Evolutionary conservation across 805 yeast species (phyloP), one percentile per base, ranked within the genome.

Genomic region (Saccharomycopsis synnaedendra): DNA sequence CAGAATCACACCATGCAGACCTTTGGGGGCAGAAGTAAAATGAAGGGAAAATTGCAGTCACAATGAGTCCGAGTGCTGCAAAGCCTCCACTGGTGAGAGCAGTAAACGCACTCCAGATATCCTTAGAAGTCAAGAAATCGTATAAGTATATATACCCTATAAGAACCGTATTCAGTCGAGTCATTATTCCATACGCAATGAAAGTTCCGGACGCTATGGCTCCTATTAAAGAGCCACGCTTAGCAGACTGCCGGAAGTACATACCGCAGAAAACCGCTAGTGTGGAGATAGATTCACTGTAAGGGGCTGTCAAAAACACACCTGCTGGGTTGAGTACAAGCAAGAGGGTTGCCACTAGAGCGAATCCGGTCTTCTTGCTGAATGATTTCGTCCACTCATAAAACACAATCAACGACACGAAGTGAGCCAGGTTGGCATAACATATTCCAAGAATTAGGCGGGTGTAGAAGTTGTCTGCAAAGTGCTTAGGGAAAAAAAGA

Each of bases 291-390:
- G 87, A 75, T 63, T 90, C 98, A 0, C 94, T 71, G 60, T 89
- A 90, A 2, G 85, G 77, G 1, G 80, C 73, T 0, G 82, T 69
- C 39, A 85, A 66, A 58, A 88, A 90, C 0, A 87, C 72, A 0
- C 95, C 95, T 0, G 86, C 88, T 3, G 95, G 87, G 19, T 83
- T 76, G n/a, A 82, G 50, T 1, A 79, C 61, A 52, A 74, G 80
- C 10, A 83, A 56, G 3, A 71, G 43, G 0, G 79, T 64, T 0
- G 74, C 57, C 37, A 60, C 59, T 10, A 60, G 45, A 2, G 76
- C 63, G n/a, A 65, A 42, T 5, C 19, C 37, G 10, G 19, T 42
- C 7, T 31, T 31, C n/a, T 43, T 37, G 27, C 45, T 45, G 19
- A 19, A 19, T 19, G 19, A 19, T 19, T 19, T 19, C 0, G 95